These are phyloP conservation scores for Myxozyma geophila DNA, from an alignment of 805 yeast species.

Conservation along the genomic window DNA sequence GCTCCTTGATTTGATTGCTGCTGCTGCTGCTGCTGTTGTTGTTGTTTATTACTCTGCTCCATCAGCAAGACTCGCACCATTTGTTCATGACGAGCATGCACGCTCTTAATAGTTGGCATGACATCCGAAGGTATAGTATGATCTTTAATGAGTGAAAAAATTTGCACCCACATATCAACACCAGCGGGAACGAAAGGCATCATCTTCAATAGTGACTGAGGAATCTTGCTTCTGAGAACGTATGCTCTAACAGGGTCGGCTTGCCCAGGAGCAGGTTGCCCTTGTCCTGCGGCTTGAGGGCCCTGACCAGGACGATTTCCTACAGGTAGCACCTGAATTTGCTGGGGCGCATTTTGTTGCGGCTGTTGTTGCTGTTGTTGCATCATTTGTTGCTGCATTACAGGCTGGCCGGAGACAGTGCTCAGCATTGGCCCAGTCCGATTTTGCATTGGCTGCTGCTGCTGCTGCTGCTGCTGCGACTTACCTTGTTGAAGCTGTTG, in stretches of 20 bases:
- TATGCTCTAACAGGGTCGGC: conserved; percentile 32
- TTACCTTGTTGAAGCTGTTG: conserved; percentile 17
- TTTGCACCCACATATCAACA: conserved; percentile 79
- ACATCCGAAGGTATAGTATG: conserved; percentile 63
- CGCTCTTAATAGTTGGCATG: conserved; percentile 63
- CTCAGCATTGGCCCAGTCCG: conserved; percentile 32
- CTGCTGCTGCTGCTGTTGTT: conserved; percentile 13
- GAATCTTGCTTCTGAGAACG: conserved; percentile 71
- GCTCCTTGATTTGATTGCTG: background rate
- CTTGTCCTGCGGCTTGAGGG: conserved; percentile 7
- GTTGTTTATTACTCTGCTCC: conserved; percentile 21
- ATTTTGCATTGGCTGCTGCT: conserved; percentile 22
- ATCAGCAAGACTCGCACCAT: conserved; percentile 34
- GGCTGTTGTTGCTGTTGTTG: conserved; percentile 35
- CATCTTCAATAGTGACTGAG: conserved; percentile 63
- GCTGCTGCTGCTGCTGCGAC: too few species aligned
- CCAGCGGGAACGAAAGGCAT: conserved; percentile 80
- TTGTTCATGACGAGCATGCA: conserved; percentile 53
- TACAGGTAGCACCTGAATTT: conserved; percentile 24
- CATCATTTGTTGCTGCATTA: conserved; percentile 4
- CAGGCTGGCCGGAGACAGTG: conserved; percentile 27
- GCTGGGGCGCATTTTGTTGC: conserved; percentile 19
- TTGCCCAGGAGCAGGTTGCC: background rate
- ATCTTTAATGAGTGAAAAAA: conserved; percentile 64
- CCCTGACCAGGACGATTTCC: conserved; percentile 39